Evolutionary conservation across 768 basidiomycete species (phyloP).

Genomic region (Ephemerocybe angulata): DNA sequence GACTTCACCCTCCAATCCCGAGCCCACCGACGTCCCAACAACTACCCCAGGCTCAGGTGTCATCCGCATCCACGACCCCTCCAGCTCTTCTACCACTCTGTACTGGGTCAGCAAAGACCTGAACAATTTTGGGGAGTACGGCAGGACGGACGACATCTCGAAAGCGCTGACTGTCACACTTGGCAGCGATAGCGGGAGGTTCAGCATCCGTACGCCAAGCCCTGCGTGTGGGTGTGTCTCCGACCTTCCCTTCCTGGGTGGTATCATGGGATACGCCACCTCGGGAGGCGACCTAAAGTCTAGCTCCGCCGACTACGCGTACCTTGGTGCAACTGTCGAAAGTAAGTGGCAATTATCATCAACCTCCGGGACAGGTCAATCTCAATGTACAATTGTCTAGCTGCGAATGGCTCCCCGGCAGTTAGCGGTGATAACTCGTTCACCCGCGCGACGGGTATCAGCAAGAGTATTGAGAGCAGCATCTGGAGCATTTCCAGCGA

Average conservation of each 20-base stretch:
- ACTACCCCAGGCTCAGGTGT: no score
- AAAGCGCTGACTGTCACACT: neutral
- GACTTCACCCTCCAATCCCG: neutral
- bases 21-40: no score
- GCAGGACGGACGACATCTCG: neutral
- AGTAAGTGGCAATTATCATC: neutral
- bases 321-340: neutral
- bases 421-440: neutral
- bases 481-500: neutral
- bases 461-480: neutral
- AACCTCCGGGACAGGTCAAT: neutral
- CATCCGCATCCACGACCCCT: no score
- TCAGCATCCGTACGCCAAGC: neutral
- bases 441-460: neutral
- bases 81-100: neutral
- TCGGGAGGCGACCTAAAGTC: neutral
- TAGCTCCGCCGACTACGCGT: neutral
- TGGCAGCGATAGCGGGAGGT: neutral
- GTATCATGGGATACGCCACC: neutral
- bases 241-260: neutral
- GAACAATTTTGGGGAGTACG: neutral
- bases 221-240: neutral
- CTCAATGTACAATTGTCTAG: neutral
- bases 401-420: neutral
- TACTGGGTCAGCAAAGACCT: neutral